Evolutionary conservation across 2,329 filamentous ascomycete species (phyloP), one percentile per base, ranked within the genome.

Genomic region (Domatiomyces globalis): DNA sequence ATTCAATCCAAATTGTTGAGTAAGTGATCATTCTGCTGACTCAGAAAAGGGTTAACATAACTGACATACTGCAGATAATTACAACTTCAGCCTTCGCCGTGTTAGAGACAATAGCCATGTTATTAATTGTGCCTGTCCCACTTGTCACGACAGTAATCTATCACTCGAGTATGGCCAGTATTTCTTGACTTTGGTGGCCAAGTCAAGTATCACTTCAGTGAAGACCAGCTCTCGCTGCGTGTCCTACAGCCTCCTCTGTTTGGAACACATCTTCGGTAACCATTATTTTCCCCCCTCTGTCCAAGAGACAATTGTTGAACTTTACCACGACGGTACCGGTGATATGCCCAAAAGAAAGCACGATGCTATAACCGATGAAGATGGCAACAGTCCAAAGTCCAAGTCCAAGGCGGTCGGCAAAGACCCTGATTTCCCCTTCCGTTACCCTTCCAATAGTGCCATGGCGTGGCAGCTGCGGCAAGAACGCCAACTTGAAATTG

Each of bases 401-500:
- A 15, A 15, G 2, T 15, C 10, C 10, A 39, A 39, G 33, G 10
- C 2, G 5, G 33, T 15, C 33, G 15, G 33, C 12, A 5, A 39
- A 2, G 10, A 5, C 10, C 33, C 33, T 10, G 33, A 39, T 39
- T 15, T 39, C 12, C 33, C 33, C 33, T 39, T 39, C 33, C 10
- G 15, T 39, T 39, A 39, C 33, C 33, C 33, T 39, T 39, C 33
- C 12, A 18, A 29, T 22, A 22, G 45, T 44, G 9, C 12, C 45
- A 49, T 27, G 42, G 45, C 25, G 29, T 49, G 5, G n/a, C 19
- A 25, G 43, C 44, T 42, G 18, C 44, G n/a, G 33, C 39, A 15
- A 18, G 18, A 51, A 18, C 51, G 49, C 20, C 19, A 18, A 9
- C 45, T 33, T 18, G 51, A 54, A 39, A 51, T 49, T 27, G 42